phyloP scores from a whole-genome alignment of 2,329 filamentous ascomycete species.

The Sclerotiophoma versabilis region DNA sequence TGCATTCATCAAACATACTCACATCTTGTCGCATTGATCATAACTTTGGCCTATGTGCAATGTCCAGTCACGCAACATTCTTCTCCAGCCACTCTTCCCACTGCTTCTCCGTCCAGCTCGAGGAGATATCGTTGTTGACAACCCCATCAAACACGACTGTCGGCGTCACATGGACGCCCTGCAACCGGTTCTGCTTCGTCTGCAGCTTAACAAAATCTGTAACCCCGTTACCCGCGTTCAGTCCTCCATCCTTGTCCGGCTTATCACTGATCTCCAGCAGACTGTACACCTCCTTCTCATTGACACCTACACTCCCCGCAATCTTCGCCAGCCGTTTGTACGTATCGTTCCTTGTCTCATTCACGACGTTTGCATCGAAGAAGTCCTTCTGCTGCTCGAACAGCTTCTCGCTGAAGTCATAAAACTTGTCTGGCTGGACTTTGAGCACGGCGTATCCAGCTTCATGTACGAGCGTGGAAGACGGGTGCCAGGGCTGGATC shows the following conservation, averaged over 20 bases:
- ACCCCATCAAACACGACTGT: constrained; percentile 90
- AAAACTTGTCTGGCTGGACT: constrained; percentile 75
- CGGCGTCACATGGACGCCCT: constrained; percentile 88
- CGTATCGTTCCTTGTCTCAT: constrained; percentile 83
- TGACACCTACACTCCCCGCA: constrained; percentile 72
- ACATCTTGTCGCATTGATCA: not conserved
- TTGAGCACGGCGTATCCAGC: constrained; percentile 81
- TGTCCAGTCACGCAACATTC: constrained; percentile 62
- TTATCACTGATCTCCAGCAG: constrained; percentile 74
- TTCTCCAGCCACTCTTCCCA: constrained; percentile 74
- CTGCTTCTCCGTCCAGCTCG: constrained; percentile 66
- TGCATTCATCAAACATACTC: not conserved
- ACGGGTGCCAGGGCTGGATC: constrained; percentile 94
- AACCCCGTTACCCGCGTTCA: constrained; percentile 82
- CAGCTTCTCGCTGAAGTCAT: constrained; percentile 75
- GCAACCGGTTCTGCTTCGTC: constrained; percentile 78
- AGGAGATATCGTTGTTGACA: constrained; percentile 79
- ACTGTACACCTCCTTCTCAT: constrained; percentile 72
- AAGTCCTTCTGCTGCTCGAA: constrained; percentile 75
- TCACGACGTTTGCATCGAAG: constrained; percentile 85
- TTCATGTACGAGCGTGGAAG: constrained; percentile 74
- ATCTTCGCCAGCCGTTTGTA: constrained; percentile 80
- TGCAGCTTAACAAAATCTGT: constrained; percentile 86
- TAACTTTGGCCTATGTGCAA: not conserved
- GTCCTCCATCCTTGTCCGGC: constrained; percentile 68